Evolutionary conservation across 352 stramenopile genomes (phyloP), one percentile per base, ranked within the genome.

Genomic region (Phytophthora podocarpi): DNA sequence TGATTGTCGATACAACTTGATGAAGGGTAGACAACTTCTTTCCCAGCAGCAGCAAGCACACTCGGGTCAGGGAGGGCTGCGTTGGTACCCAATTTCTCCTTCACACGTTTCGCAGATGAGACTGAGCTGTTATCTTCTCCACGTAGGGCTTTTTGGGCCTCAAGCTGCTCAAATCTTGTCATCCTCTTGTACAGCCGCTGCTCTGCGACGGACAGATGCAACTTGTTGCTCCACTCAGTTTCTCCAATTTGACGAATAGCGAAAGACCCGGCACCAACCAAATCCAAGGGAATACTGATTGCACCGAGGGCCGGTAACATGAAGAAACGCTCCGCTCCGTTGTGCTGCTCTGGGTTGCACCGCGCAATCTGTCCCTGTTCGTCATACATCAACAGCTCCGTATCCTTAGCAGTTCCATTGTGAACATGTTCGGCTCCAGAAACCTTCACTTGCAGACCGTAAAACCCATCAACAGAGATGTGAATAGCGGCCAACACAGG

Each of bases 221-320:
- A 41, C 8, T 59, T 80, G 47, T 94, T 94, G 49, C 87, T 96
- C 87, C 87, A 96, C 15, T 93, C 84, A 5, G 74, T 87, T 67
- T 96, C 87, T 20, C 87, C 87, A 30, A 83, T 79, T 62, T 96
- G 87, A 2, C 87, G 84, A 72, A 96, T 95, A 26, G 82, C 81
- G 43, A 94, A 96, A 35, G 62, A 78, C 0, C 87, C 87, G 5
- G 58, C 54, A 35, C 87, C 83, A 35, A 93, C 74, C 28, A 96
- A 68, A 58, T 91, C 66, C 28, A 96, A 70, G 16, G 87, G 86
- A 60, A 96, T 90, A 21, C 70, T 80, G 35, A 94, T 68, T 10
- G 66, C 76, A 4, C 59, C 74, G 7, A 85, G 41, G n/a, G 81
- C 72, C 13, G 77, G 59, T 1, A 96, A 28, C 26, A 80, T 69